Conservation (phyloP, 2,329 filamentous ascomycete genomes). For the Aspergillus carbonarius region DNA sequence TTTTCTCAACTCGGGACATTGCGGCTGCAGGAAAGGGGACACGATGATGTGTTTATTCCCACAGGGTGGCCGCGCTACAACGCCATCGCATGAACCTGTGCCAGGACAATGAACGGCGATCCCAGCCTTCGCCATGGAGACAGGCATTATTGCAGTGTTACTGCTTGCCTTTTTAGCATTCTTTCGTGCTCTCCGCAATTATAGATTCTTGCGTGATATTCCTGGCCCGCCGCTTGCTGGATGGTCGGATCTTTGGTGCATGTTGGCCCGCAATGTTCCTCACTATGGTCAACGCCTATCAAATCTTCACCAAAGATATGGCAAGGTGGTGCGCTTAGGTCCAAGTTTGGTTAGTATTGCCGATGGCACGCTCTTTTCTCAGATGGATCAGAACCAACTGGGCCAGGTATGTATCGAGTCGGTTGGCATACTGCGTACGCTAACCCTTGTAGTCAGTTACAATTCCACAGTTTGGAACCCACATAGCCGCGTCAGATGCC, state of each 20-base stretch:
- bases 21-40: constrained; percentile 13
- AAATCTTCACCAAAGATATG: constrained; percentile 17
- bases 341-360: constrained; percentile 17
- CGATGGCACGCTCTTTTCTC: constrained; percentile 7
- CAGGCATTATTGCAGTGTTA: constrained; percentile 6
- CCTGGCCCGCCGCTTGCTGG: constrained; percentile 16
- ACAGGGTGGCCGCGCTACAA: not conserved
- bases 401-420: not conserved
- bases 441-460: not conserved
- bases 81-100: not conserved
- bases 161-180: constrained; percentile 4
- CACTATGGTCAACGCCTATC: constrained; percentile 8
- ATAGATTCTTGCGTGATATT: constrained; percentile 12
- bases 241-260: constrained; percentile 15
- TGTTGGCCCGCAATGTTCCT: not conserved
- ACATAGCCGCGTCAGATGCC: too few relatives aligned
- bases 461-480: not conserved
- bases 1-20: constrained; percentile 17
- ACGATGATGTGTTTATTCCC: not conserved
- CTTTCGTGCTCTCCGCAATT: constrained; percentile 13
- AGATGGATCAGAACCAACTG: not conserved
- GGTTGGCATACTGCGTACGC: not conserved
- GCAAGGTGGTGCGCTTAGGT: constrained; percentile 17
- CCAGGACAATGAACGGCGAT: not conserved
- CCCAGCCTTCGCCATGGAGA: constrained; percentile 10